Evolutionary conservation across 805 yeast species (phyloP).

Genomic region (Cyberlindnera nakhonratchasimensis): DNA sequence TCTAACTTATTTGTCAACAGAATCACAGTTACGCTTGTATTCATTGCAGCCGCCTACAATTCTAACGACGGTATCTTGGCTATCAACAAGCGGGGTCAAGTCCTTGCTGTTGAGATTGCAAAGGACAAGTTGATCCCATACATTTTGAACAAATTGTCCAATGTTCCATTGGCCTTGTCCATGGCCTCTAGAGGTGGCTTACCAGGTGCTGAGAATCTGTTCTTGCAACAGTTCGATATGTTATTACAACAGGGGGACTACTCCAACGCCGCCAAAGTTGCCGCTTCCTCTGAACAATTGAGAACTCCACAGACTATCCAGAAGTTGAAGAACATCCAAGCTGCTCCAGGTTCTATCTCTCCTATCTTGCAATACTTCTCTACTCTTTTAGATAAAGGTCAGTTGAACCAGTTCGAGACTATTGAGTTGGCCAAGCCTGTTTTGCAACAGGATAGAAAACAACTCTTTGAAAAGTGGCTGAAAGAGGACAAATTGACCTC

Average conservation of each 20-base stretch:
- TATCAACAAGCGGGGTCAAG: slow-evolving; percentile 94
- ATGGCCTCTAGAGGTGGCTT: slow-evolving; percentile 94
- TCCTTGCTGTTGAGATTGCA: slow-evolving; percentile 85
- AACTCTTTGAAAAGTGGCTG: slow-evolving; percentile 92
- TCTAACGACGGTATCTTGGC: slow-evolving; percentile 82
- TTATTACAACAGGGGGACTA: slow-evolving; percentile 82
- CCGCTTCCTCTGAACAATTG: slow-evolving; percentile 89
- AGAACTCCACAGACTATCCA: slow-evolving; percentile 94
- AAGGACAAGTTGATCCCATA: slow-evolving; percentile 85
- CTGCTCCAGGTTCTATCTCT: slow-evolving; percentile 91
- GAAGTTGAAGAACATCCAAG: slow-evolving; percentile 84
- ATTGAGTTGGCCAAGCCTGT: slow-evolving; percentile 94
- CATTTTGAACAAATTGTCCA: slow-evolving; percentile 78
- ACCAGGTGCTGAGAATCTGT: slow-evolving; percentile 94
- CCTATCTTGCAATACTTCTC: slow-evolving; percentile 93
- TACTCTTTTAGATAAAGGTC: slow-evolving; percentile 86
- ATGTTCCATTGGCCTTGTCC: slow-evolving; percentile 80
- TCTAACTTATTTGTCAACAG: slow-evolving; percentile 91
- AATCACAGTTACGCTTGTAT: slow-evolving; percentile 92
- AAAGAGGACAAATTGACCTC: slow-evolving; percentile 90
- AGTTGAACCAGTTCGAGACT: slow-evolving; percentile 88
- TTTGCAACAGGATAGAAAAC: slow-evolving; percentile 90
- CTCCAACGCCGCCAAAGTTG: slow-evolving; percentile 90
- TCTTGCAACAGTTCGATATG: slow-evolving; percentile 87
- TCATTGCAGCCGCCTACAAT: slow-evolving; percentile 77